phyloP scores from a whole-genome alignment of 2,329 filamentous ascomycete species.

The Orbilia ellipsospora region DNA sequence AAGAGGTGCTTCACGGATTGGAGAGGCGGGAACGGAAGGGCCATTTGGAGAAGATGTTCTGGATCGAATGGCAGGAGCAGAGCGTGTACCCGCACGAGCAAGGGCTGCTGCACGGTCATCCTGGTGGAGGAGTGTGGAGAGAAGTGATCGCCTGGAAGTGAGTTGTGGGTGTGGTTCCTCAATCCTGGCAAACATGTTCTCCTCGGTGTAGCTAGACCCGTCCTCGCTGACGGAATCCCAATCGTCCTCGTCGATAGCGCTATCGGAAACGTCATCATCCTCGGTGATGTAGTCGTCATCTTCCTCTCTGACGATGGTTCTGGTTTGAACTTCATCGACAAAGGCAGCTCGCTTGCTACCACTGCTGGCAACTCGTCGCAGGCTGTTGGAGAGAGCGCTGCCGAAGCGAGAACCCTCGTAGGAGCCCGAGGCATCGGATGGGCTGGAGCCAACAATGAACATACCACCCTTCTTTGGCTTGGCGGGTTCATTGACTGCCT shows the following conservation, averaged over 20 bases:
- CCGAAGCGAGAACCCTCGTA: conserved; percentile 54
- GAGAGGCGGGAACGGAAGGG: conserved; percentile 72
- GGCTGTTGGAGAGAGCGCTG: conserved; percentile 51
- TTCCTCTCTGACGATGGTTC: conserved; percentile 70
- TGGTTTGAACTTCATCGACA: conserved; percentile 77
- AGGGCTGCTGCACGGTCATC: conserved; percentile 77
- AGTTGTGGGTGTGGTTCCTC: conserved; percentile 83
- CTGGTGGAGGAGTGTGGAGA: conserved; percentile 88
- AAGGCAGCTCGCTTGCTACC: conserved; percentile 84
- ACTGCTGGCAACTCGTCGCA: conserved; percentile 51
- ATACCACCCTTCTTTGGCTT: conserved; percentile 63
- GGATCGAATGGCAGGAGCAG: conserved; percentile 69
- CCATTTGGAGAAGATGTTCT: conserved; percentile 76
- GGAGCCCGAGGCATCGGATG: conserved; percentile 60
- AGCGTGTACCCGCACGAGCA: conserved; percentile 65
- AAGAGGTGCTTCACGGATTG: conserved; percentile 69
- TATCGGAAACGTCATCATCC: conserved; percentile 78
- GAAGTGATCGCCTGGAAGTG: conserved; percentile 84
- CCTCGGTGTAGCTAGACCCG: conserved; percentile 83
- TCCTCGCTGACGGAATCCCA: conserved; percentile 81
- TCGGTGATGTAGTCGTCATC: conserved; percentile 66
- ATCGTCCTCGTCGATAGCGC: conserved; percentile 79
- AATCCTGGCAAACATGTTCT: conserved; percentile 85
- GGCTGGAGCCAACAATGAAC: conserved; percentile 65
- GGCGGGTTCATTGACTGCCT: conserved; percentile 67